A percentile compares a stretch with the other conserved stretches of the same genome.
Conservation (phyloP, 805 yeast genomes). For the Cyberlindnera euphorbiae region DNA sequence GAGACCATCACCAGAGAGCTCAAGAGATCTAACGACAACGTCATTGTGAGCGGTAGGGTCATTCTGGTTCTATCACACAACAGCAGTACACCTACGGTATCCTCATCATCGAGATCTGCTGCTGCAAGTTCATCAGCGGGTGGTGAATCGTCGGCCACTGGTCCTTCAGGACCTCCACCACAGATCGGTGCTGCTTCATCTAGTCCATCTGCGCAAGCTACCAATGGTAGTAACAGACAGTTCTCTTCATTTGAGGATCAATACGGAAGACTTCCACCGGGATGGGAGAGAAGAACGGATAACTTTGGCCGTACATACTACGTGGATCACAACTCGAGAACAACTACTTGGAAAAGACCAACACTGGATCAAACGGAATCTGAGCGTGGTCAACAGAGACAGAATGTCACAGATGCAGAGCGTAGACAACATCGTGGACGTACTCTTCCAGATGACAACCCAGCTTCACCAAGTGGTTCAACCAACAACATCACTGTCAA, state of each 20-base stretch:
- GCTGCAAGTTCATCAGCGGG: too few relatives aligned
- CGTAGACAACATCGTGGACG: constrained; percentile 88
- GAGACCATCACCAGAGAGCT: constrained; percentile 92
- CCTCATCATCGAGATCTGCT: too few relatives aligned
- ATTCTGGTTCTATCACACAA: constrained; percentile 67
- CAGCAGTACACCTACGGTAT: constrained; percentile 9
- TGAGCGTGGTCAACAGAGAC: constrained; percentile 55
- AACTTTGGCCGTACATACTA: constrained; percentile 96
- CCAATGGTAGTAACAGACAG: constrained; percentile 41
- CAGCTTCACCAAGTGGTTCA: constrained; percentile 27
- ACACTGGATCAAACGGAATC: constrained; percentile 73
- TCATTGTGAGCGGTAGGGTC: constrained; percentile 90
- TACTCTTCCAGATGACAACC: constrained; percentile 69
- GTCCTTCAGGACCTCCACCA: constrained; percentile 10
- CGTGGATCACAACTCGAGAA: constrained; percentile 95
- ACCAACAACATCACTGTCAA: constrained; percentile 40
- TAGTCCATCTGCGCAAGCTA: constrained; percentile 24
- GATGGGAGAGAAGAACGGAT: constrained; percentile 99
- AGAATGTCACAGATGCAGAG: constrained; percentile 74
- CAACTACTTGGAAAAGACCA: constrained; percentile 99
- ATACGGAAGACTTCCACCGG: constrained; percentile 92
- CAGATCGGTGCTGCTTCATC: constrained; percentile 17
- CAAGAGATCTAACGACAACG: constrained; percentile 85
- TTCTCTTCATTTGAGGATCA: constrained; percentile 96
- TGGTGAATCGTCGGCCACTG: background rate